These are phyloP conservation scores for Puccinia horiana DNA, from an alignment of 1,284 basidiomycete species.

Conservation along the genomic window DNA sequence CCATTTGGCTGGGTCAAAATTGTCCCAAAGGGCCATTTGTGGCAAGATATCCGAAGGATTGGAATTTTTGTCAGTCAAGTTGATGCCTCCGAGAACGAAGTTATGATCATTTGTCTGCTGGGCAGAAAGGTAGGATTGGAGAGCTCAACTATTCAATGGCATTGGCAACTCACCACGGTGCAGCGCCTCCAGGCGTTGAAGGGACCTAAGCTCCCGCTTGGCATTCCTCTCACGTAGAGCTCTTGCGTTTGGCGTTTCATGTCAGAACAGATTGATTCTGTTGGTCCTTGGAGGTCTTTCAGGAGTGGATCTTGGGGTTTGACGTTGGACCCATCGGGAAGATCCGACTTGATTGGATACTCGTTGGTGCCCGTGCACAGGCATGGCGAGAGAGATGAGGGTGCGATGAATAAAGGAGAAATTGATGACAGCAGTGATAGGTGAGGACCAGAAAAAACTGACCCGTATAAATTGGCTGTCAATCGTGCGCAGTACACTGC, in stretches of 20 bases:
- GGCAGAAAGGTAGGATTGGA: neutral
- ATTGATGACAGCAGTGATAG: too few relatives aligned
- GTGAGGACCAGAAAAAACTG: too few relatives aligned
- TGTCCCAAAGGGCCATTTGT: neutral
- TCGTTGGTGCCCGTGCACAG: too few relatives aligned
- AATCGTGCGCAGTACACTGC: too few relatives aligned
- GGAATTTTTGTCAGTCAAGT: neutral
- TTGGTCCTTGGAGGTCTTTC: neutral
- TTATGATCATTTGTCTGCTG: neutral
- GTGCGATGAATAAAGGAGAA: too few relatives aligned
- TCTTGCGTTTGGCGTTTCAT: neutral
- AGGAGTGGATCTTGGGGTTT: neutral
- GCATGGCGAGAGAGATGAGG: too few relatives aligned
- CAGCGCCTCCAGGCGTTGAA: slow-evolving; percentile 14
- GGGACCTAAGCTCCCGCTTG: neutral
- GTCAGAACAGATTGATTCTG: slow-evolving; percentile 18
- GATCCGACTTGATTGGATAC: too few relatives aligned
- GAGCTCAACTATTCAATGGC: neutral
- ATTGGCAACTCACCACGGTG: neutral
- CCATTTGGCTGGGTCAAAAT: neutral
- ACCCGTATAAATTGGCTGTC: too few relatives aligned
- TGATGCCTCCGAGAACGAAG: too few relatives aligned
- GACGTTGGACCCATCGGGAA: too few relatives aligned
- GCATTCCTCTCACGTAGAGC: neutral
- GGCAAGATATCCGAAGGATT: neutral